These are phyloP conservation scores for Cocos nucifera DNA, from an alignment of 176 grass and related monocot genomes.

Conservation along the genomic window DNA sequence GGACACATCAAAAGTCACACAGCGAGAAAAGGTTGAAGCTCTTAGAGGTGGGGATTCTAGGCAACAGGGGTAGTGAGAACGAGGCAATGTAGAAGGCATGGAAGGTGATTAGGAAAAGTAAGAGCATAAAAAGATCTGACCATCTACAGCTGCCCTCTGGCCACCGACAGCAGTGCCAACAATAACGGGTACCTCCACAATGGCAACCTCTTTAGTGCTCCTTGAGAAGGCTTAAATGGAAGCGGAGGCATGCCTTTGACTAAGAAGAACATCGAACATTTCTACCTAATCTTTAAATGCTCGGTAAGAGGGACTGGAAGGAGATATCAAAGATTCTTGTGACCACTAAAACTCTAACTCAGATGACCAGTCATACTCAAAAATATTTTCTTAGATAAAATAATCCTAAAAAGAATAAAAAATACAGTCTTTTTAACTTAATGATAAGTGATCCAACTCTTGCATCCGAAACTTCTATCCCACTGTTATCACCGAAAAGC, in stretches of 20 bases:
- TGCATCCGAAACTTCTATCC: conserved; percentile 27
- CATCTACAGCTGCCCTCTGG: neutral
- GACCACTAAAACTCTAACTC: conserved; percentile 55
- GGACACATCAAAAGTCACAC: no score
- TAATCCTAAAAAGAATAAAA: conserved; percentile 52
- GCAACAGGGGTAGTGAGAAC: conserved; percentile 15
- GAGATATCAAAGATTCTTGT: conserved; percentile 53
- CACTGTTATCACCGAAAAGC: conserved; percentile 11
- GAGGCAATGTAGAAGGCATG: neutral
- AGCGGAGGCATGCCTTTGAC: conserved; percentile 51
- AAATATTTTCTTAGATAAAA: conserved; percentile 62
- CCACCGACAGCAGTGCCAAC: conserved; percentile 1
- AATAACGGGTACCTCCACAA: neutral
- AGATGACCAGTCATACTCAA: conserved; percentile 67
- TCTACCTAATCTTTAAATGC: conserved; percentile 55
- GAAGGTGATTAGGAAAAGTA: conserved; percentile 65
- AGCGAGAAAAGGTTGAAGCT: no score
- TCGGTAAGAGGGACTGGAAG: conserved; percentile 61
- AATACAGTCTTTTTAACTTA: conserved; percentile 60
- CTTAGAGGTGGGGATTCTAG: no score
- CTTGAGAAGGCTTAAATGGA: conserved; percentile 25
- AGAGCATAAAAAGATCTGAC: conserved; percentile 52
- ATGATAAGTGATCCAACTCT: conserved; percentile 27
- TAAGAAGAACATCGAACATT: conserved; percentile 61
- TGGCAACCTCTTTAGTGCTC: conserved; percentile 18